Evolutionary conservation across 1,139 yeast genomes (phyloP).

Genomic region (Spencermartinsiella ligniputridi): DNA sequence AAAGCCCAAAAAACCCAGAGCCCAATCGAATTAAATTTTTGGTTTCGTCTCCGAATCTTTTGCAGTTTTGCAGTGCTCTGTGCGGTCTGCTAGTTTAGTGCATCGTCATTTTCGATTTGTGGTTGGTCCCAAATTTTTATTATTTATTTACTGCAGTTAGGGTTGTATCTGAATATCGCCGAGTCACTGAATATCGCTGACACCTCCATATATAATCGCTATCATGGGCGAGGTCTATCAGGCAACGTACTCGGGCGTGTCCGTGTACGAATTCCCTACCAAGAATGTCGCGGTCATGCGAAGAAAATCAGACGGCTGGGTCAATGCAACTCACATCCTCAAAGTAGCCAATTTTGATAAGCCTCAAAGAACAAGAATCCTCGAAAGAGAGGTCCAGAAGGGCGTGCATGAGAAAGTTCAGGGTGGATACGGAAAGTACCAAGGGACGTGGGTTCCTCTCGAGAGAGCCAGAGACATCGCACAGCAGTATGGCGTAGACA

Average conservation of each 20-base stretch:
- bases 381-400: slow-evolving; percentile 82
- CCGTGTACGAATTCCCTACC: slow-evolving; percentile 80
- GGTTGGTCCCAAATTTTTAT: no score
- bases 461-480: slow-evolving; percentile 54
- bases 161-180: no score
- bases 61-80: no score
- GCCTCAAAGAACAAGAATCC: slow-evolving; percentile 75
- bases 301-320: slow-evolving; percentile 87
- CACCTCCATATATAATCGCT: no score
- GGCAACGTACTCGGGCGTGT: slow-evolving; percentile 42
- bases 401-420: slow-evolving; percentile 89
- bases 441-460: slow-evolving; percentile 96
- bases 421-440: slow-evolving; percentile 93
- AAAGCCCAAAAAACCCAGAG: no score
- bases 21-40: no score
- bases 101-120: no score
- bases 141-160: no score
- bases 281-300: slow-evolving; percentile 91
- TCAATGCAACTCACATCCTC: slow-evolving; percentile 92
- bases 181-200: no score
- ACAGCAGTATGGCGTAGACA: slow-evolving; percentile 64
- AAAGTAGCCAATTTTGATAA: slow-evolving; percentile 86
- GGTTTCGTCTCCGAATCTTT: no score
- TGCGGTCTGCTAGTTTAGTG: no score
- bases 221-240: slow-evolving; percentile 21